phyloP scores from a whole-genome alignment of 2,329 filamentous ascomycete genomes.

The Neopestalotiopsis rosae region DNA sequence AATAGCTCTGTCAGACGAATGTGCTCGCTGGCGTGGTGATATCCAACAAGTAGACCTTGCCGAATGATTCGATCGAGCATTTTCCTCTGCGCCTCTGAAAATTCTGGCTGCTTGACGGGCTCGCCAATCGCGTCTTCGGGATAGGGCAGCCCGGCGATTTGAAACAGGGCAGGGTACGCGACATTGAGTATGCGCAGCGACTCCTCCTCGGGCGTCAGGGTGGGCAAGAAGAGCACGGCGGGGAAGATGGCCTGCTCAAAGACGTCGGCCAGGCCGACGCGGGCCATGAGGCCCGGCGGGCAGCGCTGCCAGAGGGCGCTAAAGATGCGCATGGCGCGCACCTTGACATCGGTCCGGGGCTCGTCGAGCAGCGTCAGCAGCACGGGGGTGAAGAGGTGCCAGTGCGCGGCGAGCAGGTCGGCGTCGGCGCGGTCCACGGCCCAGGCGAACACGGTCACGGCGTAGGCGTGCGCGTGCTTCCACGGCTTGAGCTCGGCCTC shows the following conservation, averaged over 20 bases:
- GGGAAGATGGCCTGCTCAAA: slow-evolving; percentile 75
- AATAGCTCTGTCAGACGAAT: slow-evolving; percentile 62
- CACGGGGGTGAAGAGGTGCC: slow-evolving; percentile 73
- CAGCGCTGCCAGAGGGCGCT: slow-evolving; percentile 59
- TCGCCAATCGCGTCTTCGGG: slow-evolving; percentile 24
- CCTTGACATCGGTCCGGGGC: slow-evolving; percentile 55
- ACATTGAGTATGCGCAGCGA: slow-evolving; percentile 67
- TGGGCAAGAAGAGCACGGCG: slow-evolving; percentile 77
- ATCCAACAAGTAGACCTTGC: slow-evolving; percentile 59
- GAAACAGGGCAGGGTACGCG: slow-evolving; percentile 71
- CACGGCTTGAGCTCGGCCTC: slow-evolving; percentile 56
- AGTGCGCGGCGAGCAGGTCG: slow-evolving; percentile 57
- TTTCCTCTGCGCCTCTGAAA: slow-evolving; percentile 32
- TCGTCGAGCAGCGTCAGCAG: slow-evolving; percentile 75
- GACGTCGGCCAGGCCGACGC: slow-evolving; percentile 69
- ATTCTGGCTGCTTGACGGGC: slow-evolving; percentile 12
- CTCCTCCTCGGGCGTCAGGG: slow-evolving; percentile 75
- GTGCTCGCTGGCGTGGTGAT: slow-evolving; percentile 64
- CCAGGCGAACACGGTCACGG: slow-evolving; percentile 67
- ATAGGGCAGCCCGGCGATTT: slow-evolving; percentile 51
- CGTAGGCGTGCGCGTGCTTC: slow-evolving; percentile 60
- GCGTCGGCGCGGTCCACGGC: slow-evolving; percentile 53
- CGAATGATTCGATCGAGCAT: slow-evolving; percentile 61
- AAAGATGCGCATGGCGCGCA: slow-evolving; percentile 61
- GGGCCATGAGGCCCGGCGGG: slow-evolving; percentile 56